Evolutionary conservation across 1,139 yeast species (phyloP).

Genomic region (Hyphopichia fennica): DNA sequence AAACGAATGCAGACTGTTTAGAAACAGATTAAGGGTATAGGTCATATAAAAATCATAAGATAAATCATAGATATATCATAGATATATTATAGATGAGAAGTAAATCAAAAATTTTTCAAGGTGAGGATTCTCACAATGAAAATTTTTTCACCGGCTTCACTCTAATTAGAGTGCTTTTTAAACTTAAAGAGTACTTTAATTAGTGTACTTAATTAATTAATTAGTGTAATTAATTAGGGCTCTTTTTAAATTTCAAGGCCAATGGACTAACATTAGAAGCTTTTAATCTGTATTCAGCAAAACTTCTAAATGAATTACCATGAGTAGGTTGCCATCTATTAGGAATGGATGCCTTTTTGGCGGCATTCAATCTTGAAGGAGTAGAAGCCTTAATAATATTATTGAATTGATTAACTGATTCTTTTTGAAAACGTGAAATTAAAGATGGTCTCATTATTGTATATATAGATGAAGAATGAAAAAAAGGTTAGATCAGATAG

Average conservation of each 20-base stretch:
- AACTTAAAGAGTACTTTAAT: too few species aligned
- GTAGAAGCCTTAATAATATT: conserved; percentile 3
- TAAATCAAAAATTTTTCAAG: too few species aligned
- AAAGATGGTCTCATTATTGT: conserved; percentile 11
- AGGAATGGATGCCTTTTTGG: conserved; percentile 1
- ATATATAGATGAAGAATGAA: background rate
- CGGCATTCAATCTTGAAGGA: conserved; percentile 8
- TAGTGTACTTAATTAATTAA: too few species aligned
- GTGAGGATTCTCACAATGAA: too few species aligned
- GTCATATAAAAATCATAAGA: too few species aligned
- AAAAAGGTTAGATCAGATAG: background rate
- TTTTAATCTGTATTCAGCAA: conserved; percentile 57
- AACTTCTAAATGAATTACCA: conserved; percentile 48
- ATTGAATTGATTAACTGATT: conserved; percentile 12
- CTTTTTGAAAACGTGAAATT: conserved; percentile 12
- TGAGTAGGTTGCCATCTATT: conserved; percentile 37
- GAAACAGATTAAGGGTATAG: too few species aligned
- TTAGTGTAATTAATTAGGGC: too few species aligned
- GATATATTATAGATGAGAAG: too few species aligned
- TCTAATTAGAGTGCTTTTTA: too few species aligned
- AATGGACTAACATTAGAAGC: conserved; percentile 54
- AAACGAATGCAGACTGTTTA: too few species aligned
- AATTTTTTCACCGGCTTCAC: too few species aligned
- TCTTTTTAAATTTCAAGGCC: conserved; percentile 22
- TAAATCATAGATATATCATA: too few species aligned